phyloP scores from a whole-genome alignment of 2,329 filamentous ascomycete genomes.

The Colletotrichum limetticola region DNA sequence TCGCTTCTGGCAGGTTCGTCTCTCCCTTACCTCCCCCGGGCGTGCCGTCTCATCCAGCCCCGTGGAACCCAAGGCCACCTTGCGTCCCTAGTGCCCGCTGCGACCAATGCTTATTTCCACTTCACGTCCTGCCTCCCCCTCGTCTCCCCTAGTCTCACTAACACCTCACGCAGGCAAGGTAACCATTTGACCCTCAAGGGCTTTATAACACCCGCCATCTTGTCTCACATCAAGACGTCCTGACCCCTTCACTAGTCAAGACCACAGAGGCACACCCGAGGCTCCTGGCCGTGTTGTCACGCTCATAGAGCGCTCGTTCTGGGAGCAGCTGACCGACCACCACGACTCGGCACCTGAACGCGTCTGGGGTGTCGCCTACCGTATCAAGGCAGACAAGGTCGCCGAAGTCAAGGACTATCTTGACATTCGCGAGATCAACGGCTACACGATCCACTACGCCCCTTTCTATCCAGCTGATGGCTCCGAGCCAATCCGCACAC shows the following conservation, averaged over 20 bases:
- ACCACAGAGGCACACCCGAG: slow-evolving; percentile 91
- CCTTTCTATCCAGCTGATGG: slow-evolving; percentile 76
- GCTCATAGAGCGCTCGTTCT: slow-evolving; percentile 85
- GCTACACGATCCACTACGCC: slow-evolving; percentile 93
- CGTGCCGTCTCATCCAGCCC: slow-evolving; percentile 28
- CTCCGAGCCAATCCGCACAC: slow-evolving; percentile 57
- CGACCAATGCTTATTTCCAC: slow-evolving; percentile 31
- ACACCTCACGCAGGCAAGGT: slow-evolving; percentile 46
- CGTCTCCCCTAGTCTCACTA: slow-evolving; percentile 11
- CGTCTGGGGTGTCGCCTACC: slow-evolving; percentile 95
- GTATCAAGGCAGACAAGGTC: slow-evolving; percentile 78
- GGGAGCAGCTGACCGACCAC: slow-evolving; percentile 79
- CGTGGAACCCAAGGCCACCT: slow-evolving; percentile 8
- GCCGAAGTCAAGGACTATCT: slow-evolving; percentile 88
- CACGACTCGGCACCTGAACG: slow-evolving; percentile 69
- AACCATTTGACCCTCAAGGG: slow-evolving; percentile 24
- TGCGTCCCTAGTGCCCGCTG: slow-evolving; percentile 14
- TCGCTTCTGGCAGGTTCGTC: slow-evolving; percentile 94
- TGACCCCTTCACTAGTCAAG: slow-evolving; percentile 70
- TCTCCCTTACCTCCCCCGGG: slow-evolving; percentile 22
- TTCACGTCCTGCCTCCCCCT: slow-evolving; percentile 2
- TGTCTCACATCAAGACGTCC: neutral
- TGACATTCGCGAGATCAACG: slow-evolving; percentile 96
- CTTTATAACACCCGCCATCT: neutral
- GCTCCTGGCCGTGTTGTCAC: slow-evolving; percentile 93